These are phyloP conservation scores for Cercospora zeae-maydis DNA, from an alignment of 2,329 filamentous ascomycete genomes.

Conservation along the genomic window DNA sequence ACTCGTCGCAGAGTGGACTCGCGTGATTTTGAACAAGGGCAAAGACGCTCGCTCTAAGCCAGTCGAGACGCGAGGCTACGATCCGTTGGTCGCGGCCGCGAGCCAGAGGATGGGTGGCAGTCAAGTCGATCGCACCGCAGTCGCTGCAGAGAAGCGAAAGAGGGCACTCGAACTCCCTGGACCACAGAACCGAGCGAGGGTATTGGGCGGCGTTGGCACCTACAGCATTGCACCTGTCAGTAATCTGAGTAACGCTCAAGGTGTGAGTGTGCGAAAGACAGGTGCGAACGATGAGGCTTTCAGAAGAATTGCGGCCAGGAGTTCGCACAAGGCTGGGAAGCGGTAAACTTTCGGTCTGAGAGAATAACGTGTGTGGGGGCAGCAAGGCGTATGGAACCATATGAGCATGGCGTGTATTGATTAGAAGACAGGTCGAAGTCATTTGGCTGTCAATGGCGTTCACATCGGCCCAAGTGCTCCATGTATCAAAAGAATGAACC, in stretches of 20 bases:
- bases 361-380: not conserved
- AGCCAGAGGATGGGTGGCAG: constrained; percentile 30
- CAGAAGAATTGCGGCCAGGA: constrained; percentile 33
- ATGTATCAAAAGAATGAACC: not conserved
- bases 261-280: constrained; percentile 27
- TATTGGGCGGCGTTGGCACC: constrained; percentile 56
- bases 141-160: constrained; percentile 51
- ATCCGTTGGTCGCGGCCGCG: constrained; percentile 45
- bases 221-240: constrained; percentile 63
- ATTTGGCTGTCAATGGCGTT: not conserved
- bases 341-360: constrained; percentile 1
- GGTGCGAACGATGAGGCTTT: constrained; percentile 35
- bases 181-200: constrained; percentile 56
- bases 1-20: constrained; percentile 90
- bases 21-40: constrained; percentile 79
- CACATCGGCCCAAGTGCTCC: not conserved
- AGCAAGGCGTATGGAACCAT: not conserved
- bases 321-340: constrained; percentile 18
- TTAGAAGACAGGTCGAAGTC: not conserved
- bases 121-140: constrained; percentile 39
- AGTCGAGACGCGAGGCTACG: constrained; percentile 56
- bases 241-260: constrained; percentile 39
- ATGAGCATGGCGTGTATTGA: not conserved
- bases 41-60: constrained; percentile 91
- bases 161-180: constrained; percentile 52